Conservation (phyloP, 768 basidiomycete genomes). For the Serendipita sp. region DNA sequence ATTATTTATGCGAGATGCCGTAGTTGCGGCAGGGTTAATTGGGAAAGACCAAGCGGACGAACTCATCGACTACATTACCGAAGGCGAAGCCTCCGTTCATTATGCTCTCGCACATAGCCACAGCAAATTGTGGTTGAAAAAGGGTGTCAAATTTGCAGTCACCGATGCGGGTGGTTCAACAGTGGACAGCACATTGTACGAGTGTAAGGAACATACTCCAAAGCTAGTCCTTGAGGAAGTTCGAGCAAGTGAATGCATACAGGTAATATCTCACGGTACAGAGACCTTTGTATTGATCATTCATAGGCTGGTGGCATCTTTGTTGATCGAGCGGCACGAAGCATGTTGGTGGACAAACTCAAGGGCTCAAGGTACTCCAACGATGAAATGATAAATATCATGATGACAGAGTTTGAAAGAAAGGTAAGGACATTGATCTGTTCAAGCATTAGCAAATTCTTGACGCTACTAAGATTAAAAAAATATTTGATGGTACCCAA, state of each 20-base stretch:
- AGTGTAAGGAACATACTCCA: not conserved
- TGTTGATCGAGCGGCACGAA: constrained; percentile 2
- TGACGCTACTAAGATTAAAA: not conserved
- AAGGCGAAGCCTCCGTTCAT: not conserved
- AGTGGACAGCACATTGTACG: not conserved
- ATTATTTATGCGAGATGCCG: not conserved
- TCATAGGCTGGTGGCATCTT: not conserved
- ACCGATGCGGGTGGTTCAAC: not conserved
- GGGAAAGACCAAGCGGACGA: not conserved
- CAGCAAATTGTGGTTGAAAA: not conserved
- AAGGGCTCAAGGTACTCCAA: not conserved
- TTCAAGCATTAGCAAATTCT: too few species aligned
- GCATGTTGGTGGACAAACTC: constrained; percentile 5
- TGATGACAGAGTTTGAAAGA: not conserved
- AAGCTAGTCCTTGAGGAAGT: not conserved
- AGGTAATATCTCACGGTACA: too few species aligned
- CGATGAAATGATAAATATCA: not conserved
- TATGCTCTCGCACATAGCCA: not conserved
- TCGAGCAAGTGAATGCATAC: not conserved
- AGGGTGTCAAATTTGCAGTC: not conserved
- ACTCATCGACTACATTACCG: not conserved
- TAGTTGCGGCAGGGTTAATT: not conserved
- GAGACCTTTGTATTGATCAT: too few species aligned
- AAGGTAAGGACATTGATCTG: not conserved
- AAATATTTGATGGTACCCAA: constrained; percentile 2